Base-by-base conservation (phyloP, 306 rosid genomes). In the Castanea mollissima region DNA sequence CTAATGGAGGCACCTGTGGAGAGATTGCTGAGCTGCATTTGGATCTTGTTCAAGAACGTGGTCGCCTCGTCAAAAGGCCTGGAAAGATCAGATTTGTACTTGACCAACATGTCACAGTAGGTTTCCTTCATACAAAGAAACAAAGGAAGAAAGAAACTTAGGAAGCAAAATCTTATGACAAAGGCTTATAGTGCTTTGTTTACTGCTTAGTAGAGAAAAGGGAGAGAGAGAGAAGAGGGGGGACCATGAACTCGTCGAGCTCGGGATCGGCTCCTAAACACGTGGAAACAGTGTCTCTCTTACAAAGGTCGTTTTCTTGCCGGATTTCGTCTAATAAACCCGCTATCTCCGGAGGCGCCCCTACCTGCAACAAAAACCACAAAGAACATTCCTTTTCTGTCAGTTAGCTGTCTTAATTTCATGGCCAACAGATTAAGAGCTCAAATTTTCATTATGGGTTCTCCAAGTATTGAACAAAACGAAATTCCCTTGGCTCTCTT, bases 211-310 rank as follows among this genome's bases (percentile, higher is more conserved):
- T 58, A 63, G 58, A 55, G 21, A 55, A 74, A 65, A 79, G 58
- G 70, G 60, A 76, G 11, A 73, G 52, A 55, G 31, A 79, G 80
- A 81, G 67, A 73, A 58, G 27, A 67, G 77, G 86, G 92, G 92
- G 89, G 93, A 94, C 98, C 99, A 95, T 95, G 90, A 95, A 95
- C 82, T 92, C 94, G 67, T 93, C 99, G 67, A 95, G 98, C 92
- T 92, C 99, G 92, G 97, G 99, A 89, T 96, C 99, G 90, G 85
- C 92, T 90, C 99, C 97, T 58, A 83, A 78, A 86, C 96, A 90
- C 93, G 97, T 90, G 97, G 98, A 85, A 78, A 87, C 88, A 32
- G 76, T 81, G 77, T 90, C 88, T 23, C 82, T 70, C 86, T 89
- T 89, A 71, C 81, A 81, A 70, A 80, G 71, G 81, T 91, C 94